phyloP scores from a whole-genome alignment of 169 alveolate species.

The Plasmodium gallinaceum region DNA sequence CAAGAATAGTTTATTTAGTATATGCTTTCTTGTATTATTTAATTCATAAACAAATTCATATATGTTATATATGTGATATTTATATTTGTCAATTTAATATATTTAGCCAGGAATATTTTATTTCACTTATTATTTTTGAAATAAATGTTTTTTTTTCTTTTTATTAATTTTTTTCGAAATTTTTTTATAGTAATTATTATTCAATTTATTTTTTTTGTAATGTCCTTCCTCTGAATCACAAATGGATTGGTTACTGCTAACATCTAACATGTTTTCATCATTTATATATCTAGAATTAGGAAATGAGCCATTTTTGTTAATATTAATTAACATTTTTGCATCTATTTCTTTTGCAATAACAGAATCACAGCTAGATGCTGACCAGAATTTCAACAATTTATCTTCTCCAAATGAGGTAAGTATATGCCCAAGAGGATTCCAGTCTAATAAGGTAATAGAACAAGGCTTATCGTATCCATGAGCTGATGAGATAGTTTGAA shows the following conservation, averaged over 20 bases:
- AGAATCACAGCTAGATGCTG: conserved; percentile 83
- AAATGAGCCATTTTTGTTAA: conserved; percentile 73
- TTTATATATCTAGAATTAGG: conserved; percentile 79
- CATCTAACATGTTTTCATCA: conserved; percentile 79
- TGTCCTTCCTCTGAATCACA: conserved; percentile 47
- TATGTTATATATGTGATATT: background rate
- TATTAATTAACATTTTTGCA: conserved; percentile 61
- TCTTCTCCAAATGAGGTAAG: conserved; percentile 91
- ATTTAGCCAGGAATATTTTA: too few species aligned
- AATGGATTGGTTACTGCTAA: conserved; percentile 75
- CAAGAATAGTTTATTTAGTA: too few species aligned
- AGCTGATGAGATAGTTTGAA: conserved; percentile 77
- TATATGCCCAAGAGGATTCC: conserved; percentile 93
- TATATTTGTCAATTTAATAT: background rate
- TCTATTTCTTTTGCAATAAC: conserved; percentile 75
- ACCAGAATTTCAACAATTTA: conserved; percentile 86
- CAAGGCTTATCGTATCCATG: conserved; percentile 81
- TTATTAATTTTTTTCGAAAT: conserved; percentile 1
- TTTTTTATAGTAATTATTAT: conserved; percentile 53
- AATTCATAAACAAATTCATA: background rate
- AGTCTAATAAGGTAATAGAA: conserved; percentile 85
- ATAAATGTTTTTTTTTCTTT: conserved; percentile 14
- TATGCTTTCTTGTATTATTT: too few species aligned
- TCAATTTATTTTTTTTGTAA: conserved; percentile 22
- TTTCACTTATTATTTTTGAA: too few species aligned